phyloP scores from a whole-genome alignment of 139 green algal species.

The Yamagishiella unicocca region DNA sequence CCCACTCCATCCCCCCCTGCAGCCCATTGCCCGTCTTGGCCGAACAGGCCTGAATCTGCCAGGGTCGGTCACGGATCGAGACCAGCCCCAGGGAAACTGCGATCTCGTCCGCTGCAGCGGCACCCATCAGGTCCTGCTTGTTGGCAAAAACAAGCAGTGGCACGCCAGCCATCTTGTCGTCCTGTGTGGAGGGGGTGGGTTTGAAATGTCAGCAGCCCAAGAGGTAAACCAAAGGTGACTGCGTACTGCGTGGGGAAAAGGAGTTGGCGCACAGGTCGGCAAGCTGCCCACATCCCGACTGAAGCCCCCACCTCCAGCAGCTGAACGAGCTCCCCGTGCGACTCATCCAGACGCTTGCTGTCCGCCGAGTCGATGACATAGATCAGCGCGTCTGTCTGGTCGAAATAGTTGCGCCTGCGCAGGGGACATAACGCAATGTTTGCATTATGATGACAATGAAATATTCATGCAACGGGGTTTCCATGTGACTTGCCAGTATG shows the following conservation, averaged over 20 bases:
- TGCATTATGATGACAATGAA: no score
- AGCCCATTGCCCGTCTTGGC: slow-evolving; percentile 76
- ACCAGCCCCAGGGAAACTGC: slow-evolving; percentile 72
- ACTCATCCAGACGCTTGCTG: slow-evolving; percentile 80
- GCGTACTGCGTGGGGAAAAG: not conserved
- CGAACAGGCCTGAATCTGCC: slow-evolving; percentile 84
- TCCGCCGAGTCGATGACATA: slow-evolving; percentile 89
- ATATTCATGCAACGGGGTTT: no score
- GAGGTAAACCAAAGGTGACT: not conserved
- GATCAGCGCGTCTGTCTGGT: slow-evolving; percentile 82
- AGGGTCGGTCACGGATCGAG: slow-evolving; percentile 77
- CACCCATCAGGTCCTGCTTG: slow-evolving; percentile 85
- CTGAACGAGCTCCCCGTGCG: slow-evolving; percentile 73
- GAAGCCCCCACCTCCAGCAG: slow-evolving; percentile 64
- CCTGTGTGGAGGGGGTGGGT: slow-evolving; percentile 63
- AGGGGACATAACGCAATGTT: no score
- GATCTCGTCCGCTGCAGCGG: slow-evolving; percentile 72
- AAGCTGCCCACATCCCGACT: not conserved
- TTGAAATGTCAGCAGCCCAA: no score
- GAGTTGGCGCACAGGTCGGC: not conserved
- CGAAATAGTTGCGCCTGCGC: slow-evolving; percentile 88
- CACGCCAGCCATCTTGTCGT: slow-evolving; percentile 83
- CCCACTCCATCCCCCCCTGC: slow-evolving; percentile 80
- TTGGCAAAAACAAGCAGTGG: slow-evolving; percentile 86
- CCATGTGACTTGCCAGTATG: slow-evolving; percentile 78